Conservation (phyloP, 78 protist species). For the Dictyostelium brefeldianum region DNA sequence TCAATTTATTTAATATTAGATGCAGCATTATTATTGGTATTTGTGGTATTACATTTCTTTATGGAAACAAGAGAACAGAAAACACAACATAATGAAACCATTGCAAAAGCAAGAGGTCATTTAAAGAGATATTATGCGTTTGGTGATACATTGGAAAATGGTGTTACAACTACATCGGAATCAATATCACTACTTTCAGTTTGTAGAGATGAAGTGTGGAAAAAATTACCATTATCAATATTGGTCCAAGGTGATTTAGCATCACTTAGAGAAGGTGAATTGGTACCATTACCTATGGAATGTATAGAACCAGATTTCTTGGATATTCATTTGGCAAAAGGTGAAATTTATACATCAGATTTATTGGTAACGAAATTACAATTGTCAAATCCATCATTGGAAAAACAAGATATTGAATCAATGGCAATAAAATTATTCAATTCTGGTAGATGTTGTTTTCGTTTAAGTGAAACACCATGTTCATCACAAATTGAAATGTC, state of each 20-base stretch:
- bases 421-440: conserved; percentile 26
- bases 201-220: conserved; percentile 72
- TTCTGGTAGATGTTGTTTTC: conserved; percentile 63
- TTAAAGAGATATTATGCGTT: conserved; percentile 13
- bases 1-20: conserved; percentile 44
- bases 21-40: conserved; percentile 36
- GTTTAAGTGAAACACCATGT: conserved; percentile 43
- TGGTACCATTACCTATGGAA: conserved; percentile 21
- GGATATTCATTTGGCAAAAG: conserved; percentile 17
- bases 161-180: conserved; percentile 43
- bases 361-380: background rate
- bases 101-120: conserved; percentile 73
- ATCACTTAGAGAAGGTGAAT: conserved; percentile 54
- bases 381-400: conserved; percentile 15
- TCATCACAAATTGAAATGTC: conserved; percentile 30
- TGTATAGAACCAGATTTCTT: conserved; percentile 56
- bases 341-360: conserved; percentile 38
- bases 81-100: conserved; percentile 53
- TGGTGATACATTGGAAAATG: conserved; percentile 56
- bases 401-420: background rate
- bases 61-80: conserved; percentile 47
- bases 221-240: conserved; percentile 62
- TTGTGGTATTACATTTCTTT: conserved; percentile 25
- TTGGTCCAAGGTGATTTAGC: conserved; percentile 76
- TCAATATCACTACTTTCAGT: conserved; percentile 45